These are phyloP conservation scores for Xylaria sp. DNA, from an alignment of 2,329 filamentous ascomycete genomes.

Conservation along the genomic window DNA sequence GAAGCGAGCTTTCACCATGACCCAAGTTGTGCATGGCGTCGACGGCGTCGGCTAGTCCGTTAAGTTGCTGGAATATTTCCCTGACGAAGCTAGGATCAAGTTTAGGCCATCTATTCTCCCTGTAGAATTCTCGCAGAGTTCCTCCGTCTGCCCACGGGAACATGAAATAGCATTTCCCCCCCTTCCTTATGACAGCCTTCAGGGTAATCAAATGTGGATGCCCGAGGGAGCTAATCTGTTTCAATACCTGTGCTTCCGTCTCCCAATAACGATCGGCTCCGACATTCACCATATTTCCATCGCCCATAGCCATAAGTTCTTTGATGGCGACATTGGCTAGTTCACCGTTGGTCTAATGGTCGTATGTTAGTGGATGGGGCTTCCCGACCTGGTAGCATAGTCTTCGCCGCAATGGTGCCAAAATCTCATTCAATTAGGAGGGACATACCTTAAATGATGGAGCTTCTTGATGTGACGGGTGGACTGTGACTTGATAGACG, in stretches of 20 bases:
- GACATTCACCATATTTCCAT: not conserved
- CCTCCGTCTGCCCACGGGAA: conserved; percentile 16
- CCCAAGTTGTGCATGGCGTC: not conserved
- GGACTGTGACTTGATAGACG: not conserved
- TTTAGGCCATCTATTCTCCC: not conserved
- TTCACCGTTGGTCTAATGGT: not conserved
- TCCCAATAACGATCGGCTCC: not conserved
- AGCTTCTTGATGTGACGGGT: not conserved
- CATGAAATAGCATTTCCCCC: conserved; percentile 6
- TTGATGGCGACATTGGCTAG: not conserved
- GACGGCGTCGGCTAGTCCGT: not conserved
- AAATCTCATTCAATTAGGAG: not conserved
- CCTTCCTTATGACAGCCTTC: not conserved
- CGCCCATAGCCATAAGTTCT: not conserved
- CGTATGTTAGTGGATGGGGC: not conserved
- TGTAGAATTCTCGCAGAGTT: conserved; percentile 1
- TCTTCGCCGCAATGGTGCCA: not conserved
- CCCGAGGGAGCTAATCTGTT: not conserved
- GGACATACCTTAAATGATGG: not conserved
- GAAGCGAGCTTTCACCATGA: not conserved
- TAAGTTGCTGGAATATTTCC: conserved; percentile 8
- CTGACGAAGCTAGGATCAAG: not conserved
- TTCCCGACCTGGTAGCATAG: not conserved
- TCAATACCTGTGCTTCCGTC: not conserved
- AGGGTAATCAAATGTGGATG: not conserved